Percentiles rank a stretch among this genome's conserved stretches.
Evolutionary conservation across 1,284 basidiomycete species (phyloP).

Genomic region (Leccinum proliferum): DNA sequence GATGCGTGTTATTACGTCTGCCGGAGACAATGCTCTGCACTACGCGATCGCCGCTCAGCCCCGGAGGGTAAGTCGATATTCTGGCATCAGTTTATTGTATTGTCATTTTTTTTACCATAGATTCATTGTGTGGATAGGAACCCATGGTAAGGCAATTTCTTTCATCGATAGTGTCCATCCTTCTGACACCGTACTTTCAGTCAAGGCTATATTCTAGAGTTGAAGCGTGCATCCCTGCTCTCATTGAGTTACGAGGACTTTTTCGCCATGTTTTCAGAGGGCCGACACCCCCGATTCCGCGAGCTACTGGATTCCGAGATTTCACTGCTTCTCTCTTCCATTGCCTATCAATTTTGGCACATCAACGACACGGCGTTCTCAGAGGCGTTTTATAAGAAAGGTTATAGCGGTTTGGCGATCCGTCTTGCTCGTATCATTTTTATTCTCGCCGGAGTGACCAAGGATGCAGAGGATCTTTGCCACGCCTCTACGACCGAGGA

Average conservation of each 20-base stretch:
- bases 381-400: slow-evolving; percentile 67
- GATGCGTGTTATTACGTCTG: slow-evolving; percentile 74
- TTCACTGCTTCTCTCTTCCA: slow-evolving; percentile 69
- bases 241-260: slow-evolving; percentile 64
- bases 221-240: slow-evolving; percentile 70
- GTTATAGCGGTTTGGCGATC: slow-evolving; percentile 71
- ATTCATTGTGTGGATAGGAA: slow-evolving; percentile 79
- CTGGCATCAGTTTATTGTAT: not conserved
- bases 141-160: slow-evolving; percentile 35
- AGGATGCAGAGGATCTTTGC: slow-evolving; percentile 56
- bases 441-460: slow-evolving; percentile 50
- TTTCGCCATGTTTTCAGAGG: slow-evolving; percentile 71
- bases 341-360: slow-evolving; percentile 76
- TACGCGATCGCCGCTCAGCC: slow-evolving; percentile 70
- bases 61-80: slow-evolving; percentile 33
- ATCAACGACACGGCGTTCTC: slow-evolving; percentile 61
- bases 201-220: slow-evolving; percentile 76
- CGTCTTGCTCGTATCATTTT: slow-evolving; percentile 63
- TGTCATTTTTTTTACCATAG: slow-evolving; percentile 19
- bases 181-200: slow-evolving; percentile 25
- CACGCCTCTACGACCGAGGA: slow-evolving; percentile 50
- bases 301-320: slow-evolving; percentile 61
- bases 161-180: not conserved
- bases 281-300: slow-evolving; percentile 59
- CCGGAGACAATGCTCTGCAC: slow-evolving; percentile 80